Percentiles rank a stretch among this genome's conserved stretches.
These are phyloP conservation scores for Tinospora cordifolia DNA, from an alignment of 164 flowering plant genomes.

Conservation along the genomic window DNA sequence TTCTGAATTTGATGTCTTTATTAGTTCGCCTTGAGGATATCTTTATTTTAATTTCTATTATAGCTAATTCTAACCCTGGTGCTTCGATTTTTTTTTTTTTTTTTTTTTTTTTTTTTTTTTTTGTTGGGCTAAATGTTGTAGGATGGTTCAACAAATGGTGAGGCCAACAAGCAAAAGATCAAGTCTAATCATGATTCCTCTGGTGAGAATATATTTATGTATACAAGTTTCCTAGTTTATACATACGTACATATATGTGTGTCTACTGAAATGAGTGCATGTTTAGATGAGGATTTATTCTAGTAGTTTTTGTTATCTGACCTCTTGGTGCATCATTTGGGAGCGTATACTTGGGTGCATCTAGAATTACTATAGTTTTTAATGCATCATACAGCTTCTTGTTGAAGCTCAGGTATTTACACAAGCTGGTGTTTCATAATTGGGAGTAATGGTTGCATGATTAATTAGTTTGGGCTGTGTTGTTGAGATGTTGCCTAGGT, in stretches of 20 bases:
- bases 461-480: no score
- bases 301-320: neutral
- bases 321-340: neutral
- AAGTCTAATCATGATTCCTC: conserved; percentile 45
- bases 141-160: conserved; percentile 26
- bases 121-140: conserved; percentile 16
- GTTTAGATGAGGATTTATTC: neutral
- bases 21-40: neutral
- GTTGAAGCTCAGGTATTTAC: no score
- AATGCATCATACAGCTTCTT: neutral
- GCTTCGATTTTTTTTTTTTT: neutral
- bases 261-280: neutral
- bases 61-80: neutral
- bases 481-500: no score
- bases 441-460: no score
- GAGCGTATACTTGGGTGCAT: neutral
- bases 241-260: no score
- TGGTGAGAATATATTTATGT: conserved; percentile 32
- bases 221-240: neutral
- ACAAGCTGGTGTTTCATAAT: no score
- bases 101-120: conserved; percentile 2
- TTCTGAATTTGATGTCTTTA: neutral
- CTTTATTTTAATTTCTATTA: neutral
- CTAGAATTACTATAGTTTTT: neutral
- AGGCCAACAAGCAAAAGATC: conserved; percentile 11